Evolutionary conservation across 768 basidiomycete genomes (phyloP).

Genomic region (Lentinula boryana): DNA sequence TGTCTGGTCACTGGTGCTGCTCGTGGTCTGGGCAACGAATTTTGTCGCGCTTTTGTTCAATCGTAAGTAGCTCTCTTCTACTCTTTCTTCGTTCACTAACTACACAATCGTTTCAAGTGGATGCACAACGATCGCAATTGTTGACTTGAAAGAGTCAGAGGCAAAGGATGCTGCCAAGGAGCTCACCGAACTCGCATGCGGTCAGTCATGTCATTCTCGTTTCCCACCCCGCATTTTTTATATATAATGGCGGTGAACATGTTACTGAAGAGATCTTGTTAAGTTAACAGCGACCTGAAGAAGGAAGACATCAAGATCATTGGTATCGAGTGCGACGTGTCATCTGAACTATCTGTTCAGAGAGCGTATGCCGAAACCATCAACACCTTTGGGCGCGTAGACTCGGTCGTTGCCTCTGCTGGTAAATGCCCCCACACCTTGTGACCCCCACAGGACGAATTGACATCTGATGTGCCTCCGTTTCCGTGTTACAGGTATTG

Average conservation of each 20-base stretch:
- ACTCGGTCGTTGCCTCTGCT: slow-evolving; percentile 84
- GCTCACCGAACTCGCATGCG: slow-evolving; percentile 50
- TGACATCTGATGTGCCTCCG: not conserved
- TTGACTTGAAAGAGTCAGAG: slow-evolving; percentile 75
- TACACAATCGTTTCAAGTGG: slow-evolving; percentile 43
- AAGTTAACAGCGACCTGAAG: slow-evolving; percentile 51
- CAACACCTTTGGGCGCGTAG: slow-evolving; percentile 62
- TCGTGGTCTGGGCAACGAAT: slow-evolving; percentile 83
- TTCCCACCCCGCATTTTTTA: not conserved
- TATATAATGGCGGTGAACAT: not conserved
- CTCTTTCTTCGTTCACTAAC: not conserved
- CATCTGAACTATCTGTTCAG: slow-evolving; percentile 74
- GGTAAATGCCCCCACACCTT: slow-evolving; percentile 38
- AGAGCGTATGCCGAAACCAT: slow-evolving; percentile 62
- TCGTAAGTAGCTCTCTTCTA: slow-evolving; percentile 45
- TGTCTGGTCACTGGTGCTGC: slow-evolving; percentile 93
- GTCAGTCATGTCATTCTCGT: slow-evolving; percentile 20
- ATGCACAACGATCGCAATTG: slow-evolving; percentile 70
- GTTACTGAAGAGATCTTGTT: slow-evolving; percentile 11
- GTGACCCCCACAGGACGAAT: not conserved
- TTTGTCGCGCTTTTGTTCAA: slow-evolving; percentile 85
- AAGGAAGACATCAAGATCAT: slow-evolving; percentile 58
- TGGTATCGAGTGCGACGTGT: slow-evolving; percentile 84
- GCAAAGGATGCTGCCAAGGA: slow-evolving; percentile 64
- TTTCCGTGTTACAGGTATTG: slow-evolving; percentile 49